Evolutionary conservation across 163 green algal genomes (phyloP).

Genomic region (Volvox carteri): DNA sequence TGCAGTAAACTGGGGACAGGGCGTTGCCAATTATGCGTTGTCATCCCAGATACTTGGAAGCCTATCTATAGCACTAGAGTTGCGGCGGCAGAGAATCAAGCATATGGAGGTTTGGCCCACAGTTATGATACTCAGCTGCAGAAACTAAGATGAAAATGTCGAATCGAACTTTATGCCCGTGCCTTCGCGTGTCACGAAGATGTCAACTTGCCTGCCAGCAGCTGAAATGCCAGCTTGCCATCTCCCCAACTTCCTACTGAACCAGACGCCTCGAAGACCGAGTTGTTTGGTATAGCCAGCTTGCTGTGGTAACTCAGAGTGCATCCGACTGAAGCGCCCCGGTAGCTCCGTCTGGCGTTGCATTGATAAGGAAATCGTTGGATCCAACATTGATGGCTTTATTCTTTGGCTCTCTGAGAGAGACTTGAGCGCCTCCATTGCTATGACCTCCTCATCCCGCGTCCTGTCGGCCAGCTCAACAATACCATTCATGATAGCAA

Average conservation of each 20-base stretch:
- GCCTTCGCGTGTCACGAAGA: not conserved
- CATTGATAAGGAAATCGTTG: not conserved
- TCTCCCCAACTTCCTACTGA: not conserved
- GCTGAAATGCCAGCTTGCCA: slow-evolving; percentile 38
- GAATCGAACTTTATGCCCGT: slow-evolving; percentile 29
- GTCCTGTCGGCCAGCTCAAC: not conserved
- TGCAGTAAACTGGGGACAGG: too few species aligned
- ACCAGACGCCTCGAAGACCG: slow-evolving; percentile 24
- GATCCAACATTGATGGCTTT: not conserved
- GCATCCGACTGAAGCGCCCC: not conserved
- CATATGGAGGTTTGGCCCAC: too few species aligned
- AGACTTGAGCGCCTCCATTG: not conserved
- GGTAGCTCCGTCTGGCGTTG: not conserved
- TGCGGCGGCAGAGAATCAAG: too few species aligned
- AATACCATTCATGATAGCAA: not conserved
- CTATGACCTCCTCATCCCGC: not conserved
- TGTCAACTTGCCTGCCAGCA: slow-evolving; percentile 17
- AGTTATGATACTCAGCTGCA: too few species aligned
- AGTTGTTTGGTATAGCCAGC: not conserved
- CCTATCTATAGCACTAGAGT: too few species aligned
- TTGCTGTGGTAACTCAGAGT: not conserved
- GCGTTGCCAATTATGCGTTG: too few species aligned
- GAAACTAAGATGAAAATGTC: too few species aligned
- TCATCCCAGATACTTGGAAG: too few species aligned
- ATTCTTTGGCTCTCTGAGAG: slow-evolving; percentile 4